Conservation (phyloP, 306 rosid species). For the Trichosanthes cucumerina region DNA sequence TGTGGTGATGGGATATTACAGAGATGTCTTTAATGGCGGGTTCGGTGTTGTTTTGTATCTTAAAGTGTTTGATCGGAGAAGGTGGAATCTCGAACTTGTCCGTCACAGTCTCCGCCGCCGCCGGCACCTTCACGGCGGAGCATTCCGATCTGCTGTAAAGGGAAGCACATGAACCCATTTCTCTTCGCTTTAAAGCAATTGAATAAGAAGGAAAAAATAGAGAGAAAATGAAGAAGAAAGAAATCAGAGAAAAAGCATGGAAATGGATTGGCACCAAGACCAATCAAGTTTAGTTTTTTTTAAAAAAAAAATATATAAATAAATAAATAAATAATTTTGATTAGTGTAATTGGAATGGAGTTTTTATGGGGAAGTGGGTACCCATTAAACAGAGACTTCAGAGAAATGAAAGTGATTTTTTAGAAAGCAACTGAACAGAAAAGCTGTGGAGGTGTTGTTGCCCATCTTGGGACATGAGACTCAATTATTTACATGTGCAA, state of each 20-base stretch:
- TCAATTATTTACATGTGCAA: slow-evolving; percentile 1
- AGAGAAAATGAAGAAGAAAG: not conserved
- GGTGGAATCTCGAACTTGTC: not conserved
- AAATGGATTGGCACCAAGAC: not conserved
- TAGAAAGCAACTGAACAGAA: not conserved
- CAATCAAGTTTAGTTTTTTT: not conserved
- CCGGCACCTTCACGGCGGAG: not conserved
- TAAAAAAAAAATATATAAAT: too few species aligned
- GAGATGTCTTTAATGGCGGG: slow-evolving; percentile 2
- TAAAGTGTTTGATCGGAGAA: slow-evolving; percentile 3
- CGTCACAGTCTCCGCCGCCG: not conserved
- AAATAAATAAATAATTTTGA: too few species aligned
- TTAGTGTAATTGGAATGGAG: not conserved
- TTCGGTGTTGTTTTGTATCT: not conserved
- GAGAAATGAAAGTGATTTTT: not conserved
- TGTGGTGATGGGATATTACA: not conserved
- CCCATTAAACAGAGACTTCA: not conserved
- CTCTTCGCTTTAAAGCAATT: not conserved
- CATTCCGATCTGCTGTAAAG: not conserved
- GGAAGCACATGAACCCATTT: slow-evolving; percentile 5
- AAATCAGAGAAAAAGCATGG: not conserved
- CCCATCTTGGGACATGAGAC: slow-evolving; percentile 3
- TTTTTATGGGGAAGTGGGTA: not conserved
- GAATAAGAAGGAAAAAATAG: not conserved
- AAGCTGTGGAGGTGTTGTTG: not conserved